Conservation (phyloP, 768 basidiomycete species). For the Kwoniella europaea region DNA sequence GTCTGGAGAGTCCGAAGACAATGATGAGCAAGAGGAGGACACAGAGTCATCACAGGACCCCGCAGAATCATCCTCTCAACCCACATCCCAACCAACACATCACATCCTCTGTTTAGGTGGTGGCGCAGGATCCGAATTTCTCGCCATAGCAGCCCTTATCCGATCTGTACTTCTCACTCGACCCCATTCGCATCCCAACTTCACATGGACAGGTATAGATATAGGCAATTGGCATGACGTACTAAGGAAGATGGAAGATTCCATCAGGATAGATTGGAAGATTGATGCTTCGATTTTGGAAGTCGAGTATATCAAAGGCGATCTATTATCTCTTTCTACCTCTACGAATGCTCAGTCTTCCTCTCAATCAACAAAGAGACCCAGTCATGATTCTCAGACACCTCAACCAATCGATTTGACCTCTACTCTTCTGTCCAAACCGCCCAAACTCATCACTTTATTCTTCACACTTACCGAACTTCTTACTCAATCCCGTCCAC, state of each 20-base stretch:
- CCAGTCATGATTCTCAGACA: too few relatives aligned
- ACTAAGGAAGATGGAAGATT: slow-evolving; percentile 23
- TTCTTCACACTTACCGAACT: slow-evolving; percentile 57
- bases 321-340: slow-evolving; percentile 20
- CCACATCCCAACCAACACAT: slow-evolving; percentile 3
- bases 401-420: slow-evolving; percentile 10
- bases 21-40: not conserved
- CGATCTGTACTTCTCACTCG: slow-evolving; percentile 8
- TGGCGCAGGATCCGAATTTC: slow-evolving; percentile 54
- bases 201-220: slow-evolving; percentile 47
- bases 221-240: slow-evolving; percentile 49
- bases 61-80: not conserved
- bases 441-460: slow-evolving; percentile 49
- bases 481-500: slow-evolving; percentile 51
- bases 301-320: slow-evolving; percentile 26
- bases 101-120: slow-evolving; percentile 55
- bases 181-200: slow-evolving; percentile 11
- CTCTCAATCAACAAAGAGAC: not conserved
- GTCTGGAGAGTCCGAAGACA: not conserved
- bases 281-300: slow-evolving; percentile 10
- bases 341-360: not conserved
- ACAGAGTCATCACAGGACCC: not conserved
- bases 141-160: slow-evolving; percentile 44
- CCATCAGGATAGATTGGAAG: slow-evolving; percentile 21
- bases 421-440: slow-evolving; percentile 6